Evolutionary conservation across 768 basidiomycete genomes (phyloP).

Genomic region (Mrakia frigida): DNA sequence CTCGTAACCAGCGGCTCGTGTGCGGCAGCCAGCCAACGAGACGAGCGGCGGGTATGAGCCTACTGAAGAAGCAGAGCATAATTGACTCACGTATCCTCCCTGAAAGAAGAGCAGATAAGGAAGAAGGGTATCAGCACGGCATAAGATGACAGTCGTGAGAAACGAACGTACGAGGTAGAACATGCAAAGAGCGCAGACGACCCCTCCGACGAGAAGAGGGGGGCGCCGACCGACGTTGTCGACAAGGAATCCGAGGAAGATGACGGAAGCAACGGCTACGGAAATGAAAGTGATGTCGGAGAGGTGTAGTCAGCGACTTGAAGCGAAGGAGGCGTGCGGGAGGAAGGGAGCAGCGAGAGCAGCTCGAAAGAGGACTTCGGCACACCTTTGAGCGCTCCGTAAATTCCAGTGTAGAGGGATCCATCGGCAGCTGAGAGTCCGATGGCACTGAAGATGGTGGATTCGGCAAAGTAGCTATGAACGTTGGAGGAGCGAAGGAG

Average conservation of each 20-base stretch:
- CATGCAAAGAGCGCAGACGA: constrained; percentile 47
- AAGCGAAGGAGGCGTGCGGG: too few species aligned
- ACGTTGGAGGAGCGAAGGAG: too few species aligned
- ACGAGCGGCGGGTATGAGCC: too few species aligned
- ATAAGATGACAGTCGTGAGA: neutral
- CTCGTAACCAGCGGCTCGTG: too few species aligned
- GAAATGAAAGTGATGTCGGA: too few species aligned
- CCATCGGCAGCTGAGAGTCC: constrained; percentile 47
- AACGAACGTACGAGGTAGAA: constrained; percentile 45
- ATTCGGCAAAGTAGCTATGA: constrained; percentile 39
- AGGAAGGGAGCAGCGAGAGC: too few species aligned
- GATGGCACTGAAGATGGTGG: constrained; percentile 52
- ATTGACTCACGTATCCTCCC: too few species aligned
- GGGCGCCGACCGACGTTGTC: constrained; percentile 49
- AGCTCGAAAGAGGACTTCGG: too few species aligned
- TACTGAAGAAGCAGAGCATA: too few species aligned
- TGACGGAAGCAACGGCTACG: constrained; percentile 38
- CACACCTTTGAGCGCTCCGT: constrained; percentile 49
- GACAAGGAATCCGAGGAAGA: constrained; percentile 49
- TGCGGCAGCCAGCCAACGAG: too few species aligned
- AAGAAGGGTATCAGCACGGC: neutral
- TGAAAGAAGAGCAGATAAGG: neutral
- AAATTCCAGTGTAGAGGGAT: constrained; percentile 51
- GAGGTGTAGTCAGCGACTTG: too few species aligned
- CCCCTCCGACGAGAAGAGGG: constrained; percentile 48